These are phyloP conservation scores for Edaphochlamys debaryana DNA, from an alignment of 139 green algal species.

Conservation along the genomic window DNA sequence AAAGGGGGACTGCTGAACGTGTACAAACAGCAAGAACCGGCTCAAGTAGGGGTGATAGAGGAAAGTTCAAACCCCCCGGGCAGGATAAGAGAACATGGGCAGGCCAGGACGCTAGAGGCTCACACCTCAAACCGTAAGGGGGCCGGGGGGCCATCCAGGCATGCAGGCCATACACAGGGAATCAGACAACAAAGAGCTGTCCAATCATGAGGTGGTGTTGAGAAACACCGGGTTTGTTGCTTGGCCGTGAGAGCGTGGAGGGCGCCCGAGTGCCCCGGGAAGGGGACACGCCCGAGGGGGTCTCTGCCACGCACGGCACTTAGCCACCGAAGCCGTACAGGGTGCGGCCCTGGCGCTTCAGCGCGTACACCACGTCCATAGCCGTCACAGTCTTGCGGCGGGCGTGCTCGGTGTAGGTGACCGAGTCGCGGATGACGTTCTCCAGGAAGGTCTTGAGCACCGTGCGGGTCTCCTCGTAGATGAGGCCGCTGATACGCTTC, in stretches of 20 bases:
- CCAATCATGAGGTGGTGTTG: neutral
- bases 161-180: no score
- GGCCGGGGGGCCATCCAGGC: no score
- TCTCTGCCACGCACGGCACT: neutral
- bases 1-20: no score
- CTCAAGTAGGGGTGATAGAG: no score
- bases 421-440: constrained; percentile 93
- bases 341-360: constrained; percentile 59
- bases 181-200: no score
- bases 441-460: constrained; percentile 94
- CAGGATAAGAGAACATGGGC: no score
- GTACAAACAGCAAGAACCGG: no score
- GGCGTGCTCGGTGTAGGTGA: constrained; percentile 98
- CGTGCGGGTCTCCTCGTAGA: constrained; percentile 91
- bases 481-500: constrained; percentile 91
- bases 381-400: constrained; percentile 96
- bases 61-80: no score
- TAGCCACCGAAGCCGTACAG: constrained; percentile 43
- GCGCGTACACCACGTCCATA: constrained; percentile 95
- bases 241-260: neutral
- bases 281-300: no score
- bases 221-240: neutral
- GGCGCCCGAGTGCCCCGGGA: no score
- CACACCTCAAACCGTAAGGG: no score
- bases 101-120: no score